Conservation (phyloP, 768 basidiomycete genomes). For the Clavulina sp. region DNA sequence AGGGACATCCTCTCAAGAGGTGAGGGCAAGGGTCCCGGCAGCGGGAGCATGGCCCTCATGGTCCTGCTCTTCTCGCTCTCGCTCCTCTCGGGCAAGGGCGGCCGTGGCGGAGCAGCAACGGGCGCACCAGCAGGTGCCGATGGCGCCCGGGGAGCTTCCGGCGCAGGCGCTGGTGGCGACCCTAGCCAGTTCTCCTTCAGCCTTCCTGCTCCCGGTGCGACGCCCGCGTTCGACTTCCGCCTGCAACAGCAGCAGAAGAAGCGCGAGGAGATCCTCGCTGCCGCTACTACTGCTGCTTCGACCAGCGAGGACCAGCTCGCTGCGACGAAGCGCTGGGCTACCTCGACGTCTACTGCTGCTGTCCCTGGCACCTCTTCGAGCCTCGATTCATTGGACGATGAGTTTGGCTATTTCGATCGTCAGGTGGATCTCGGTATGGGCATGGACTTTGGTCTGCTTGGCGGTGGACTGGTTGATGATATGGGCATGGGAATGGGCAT, state of each 20-base stretch:
- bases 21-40: not conserved
- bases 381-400: not conserved
- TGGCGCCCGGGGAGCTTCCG: not conserved
- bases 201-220: not conserved
- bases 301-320: not conserved
- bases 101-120: no score
- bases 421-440: not conserved
- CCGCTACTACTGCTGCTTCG: no score
- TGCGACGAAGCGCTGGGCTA: not conserved
- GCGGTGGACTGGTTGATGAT: no score
- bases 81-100: not conserved
- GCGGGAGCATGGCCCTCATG: not conserved
- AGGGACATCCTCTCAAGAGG: not conserved
- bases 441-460: not conserved
- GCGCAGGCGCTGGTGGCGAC: not conserved
- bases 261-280: no score
- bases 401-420: not conserved
- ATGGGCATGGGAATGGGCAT: not conserved
- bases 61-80: constrained; percentile 11
- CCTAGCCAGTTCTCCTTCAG: not conserved
- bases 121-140: no score
- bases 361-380: not conserved
- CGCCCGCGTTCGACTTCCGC: not conserved
- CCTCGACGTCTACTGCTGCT: not conserved
- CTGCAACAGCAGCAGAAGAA: not conserved